Percentiles rank a stretch among this genome's conserved stretches.
Conservation (phyloP, 768 basidiomycete species). For the Gelatoporia subvermispora region DNA sequence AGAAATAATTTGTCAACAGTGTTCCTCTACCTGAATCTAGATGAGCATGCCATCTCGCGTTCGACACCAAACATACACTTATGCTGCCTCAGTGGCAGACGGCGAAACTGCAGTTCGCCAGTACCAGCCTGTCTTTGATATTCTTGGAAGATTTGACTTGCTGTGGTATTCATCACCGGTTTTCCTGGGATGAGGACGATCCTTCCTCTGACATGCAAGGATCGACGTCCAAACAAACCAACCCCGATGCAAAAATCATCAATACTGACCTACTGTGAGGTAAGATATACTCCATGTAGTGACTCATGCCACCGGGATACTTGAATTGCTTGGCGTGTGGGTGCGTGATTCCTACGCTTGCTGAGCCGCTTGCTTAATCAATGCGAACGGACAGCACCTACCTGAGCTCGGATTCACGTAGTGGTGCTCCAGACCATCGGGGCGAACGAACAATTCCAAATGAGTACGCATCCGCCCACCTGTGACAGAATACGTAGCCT, state of each 20-base stretch:
- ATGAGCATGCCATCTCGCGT: constrained; percentile 1
- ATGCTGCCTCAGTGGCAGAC: constrained; percentile 76
- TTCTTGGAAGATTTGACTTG: constrained; percentile 52
- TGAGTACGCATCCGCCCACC: no score
- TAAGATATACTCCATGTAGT: constrained; percentile 2
- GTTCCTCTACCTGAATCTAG: constrained; percentile 52
- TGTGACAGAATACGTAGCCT: no score
- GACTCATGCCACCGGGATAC: constrained; percentile 4
- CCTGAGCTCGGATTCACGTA: constrained; percentile 13
- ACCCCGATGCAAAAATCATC: neutral
- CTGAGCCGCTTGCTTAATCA: no score
- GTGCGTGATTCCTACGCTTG: constrained; percentile 11
- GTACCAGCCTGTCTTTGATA: constrained; percentile 64
- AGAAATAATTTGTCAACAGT: constrained; percentile 77
- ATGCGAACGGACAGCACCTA: neutral
- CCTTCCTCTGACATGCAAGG: constrained; percentile 39
- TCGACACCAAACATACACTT: constrained; percentile 43
- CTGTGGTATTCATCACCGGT: constrained; percentile 34
- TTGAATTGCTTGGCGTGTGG: constrained; percentile 3
- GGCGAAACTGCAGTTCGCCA: constrained; percentile 55
- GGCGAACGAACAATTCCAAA: no score
- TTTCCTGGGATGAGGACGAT: constrained; percentile 51
- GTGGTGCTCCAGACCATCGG: constrained; percentile 4
- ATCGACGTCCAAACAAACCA: neutral
- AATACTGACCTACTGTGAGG: constrained; percentile 2